A percentile compares a stretch with the other conserved stretches of the same genome.
These are phyloP conservation scores for Tillandsia fasciculata DNA, from an alignment of 176 grass and related monocot genomes.

Conservation along the genomic window DNA sequence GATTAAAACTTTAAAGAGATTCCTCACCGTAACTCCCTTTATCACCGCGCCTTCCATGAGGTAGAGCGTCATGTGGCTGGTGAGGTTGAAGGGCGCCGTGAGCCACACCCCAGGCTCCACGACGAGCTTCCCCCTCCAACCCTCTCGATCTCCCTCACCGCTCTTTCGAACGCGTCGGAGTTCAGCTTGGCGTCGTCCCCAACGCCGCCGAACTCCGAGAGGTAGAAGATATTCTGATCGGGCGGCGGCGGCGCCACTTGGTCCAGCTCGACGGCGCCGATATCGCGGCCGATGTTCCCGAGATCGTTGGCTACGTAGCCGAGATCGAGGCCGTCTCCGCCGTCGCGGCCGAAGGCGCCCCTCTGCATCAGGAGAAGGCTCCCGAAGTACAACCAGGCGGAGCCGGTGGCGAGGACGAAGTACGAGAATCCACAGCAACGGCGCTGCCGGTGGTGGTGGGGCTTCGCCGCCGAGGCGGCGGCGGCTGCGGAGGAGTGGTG, in stretches of 20 bases:
- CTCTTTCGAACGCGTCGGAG: slow-evolving; percentile 32
- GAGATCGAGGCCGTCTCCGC: too few relatives aligned
- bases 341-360: too few relatives aligned
- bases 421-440: too few relatives aligned
- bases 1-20: not conserved
- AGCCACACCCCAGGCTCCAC: slow-evolving; percentile 60
- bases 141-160: slow-evolving; percentile 41
- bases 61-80: slow-evolving; percentile 81
- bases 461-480: too few relatives aligned
- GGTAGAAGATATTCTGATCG: not conserved
- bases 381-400: too few relatives aligned
- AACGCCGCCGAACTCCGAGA: slow-evolving; percentile 20
- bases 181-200: slow-evolving; percentile 16
- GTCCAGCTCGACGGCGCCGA: too few relatives aligned
- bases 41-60: slow-evolving; percentile 64
- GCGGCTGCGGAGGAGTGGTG: too few relatives aligned
- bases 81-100: slow-evolving; percentile 89
- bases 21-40: slow-evolving; percentile 50
- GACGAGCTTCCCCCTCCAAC: slow-evolving; percentile 69
- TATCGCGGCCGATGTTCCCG: too few relatives aligned
- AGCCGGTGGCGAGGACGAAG: too few relatives aligned
- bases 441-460: too few relatives aligned
- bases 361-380: too few relatives aligned
- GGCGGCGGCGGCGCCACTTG: not conserved
- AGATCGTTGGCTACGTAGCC: too few relatives aligned